Base-by-base conservation (phyloP, 2,329 filamentous ascomycete species). In the Arthrobotrys conoides region DNA sequence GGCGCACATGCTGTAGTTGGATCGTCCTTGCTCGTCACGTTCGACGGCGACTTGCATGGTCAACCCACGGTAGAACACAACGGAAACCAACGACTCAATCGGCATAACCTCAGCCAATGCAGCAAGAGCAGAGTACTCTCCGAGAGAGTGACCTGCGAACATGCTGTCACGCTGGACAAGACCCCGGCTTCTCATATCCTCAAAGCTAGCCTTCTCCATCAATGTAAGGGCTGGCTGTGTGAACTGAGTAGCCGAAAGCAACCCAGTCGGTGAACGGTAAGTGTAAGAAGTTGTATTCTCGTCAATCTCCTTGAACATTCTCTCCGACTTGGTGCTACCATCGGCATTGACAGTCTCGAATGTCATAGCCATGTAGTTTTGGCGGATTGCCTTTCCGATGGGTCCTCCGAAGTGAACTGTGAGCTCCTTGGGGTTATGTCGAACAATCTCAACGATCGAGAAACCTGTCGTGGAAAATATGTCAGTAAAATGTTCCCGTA, bases 341-440 rank as follows among this genome's bases (percentile, higher is more conserved):
- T 99, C 96, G 1, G 93, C 87, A 76, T 92, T 92, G 67, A 99
- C 94, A n/a, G 95, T 96, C 87, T 99, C 96, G 85, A 98, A 99
- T 59, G 95, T 98, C 96, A 99, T 99, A 77, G 95, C 91, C 92
- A 98, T 98, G 88, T 99, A 99, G 86, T 99, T 99, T 84, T 97
- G 92, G 80, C 96, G 93, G 82, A 99, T 99, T 65, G 93, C 94
- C 87, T 98, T 99, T 84, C 96, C 96, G 76, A 93, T 92, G 80
- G 96, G 94, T 61, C 96, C 96, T 87, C 96, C 96, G 83, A 99
- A 99, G 87, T 99, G 93, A 81, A 99, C 93, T 4, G 96, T 99
- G 70, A 99, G 91, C 86, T 98, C 96, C 88, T 97, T 97, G 80
- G 96, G 96, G 86, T 99, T 99, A 88, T 98, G 99, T 88, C 94